phyloP scores from a whole-genome alignment of 2,329 filamentous ascomycete species.

The Ophiostoma sp. region DNA sequence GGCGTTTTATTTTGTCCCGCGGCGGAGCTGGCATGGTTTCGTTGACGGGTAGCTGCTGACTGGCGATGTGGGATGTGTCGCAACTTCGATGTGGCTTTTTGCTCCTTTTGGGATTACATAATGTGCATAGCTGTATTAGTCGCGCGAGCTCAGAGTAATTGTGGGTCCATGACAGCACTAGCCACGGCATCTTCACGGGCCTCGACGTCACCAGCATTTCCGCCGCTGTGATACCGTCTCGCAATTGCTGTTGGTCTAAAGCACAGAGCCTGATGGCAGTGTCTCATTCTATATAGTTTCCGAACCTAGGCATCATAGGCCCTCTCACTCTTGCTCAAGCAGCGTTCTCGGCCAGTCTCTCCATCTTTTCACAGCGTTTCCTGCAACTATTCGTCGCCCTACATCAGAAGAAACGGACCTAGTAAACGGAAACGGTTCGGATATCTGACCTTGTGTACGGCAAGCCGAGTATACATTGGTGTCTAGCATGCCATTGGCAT shows the following conservation, averaged over 20 bases:
- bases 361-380: background rate
- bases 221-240: background rate
- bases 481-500: no score
- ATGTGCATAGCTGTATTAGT: constrained; percentile 1
- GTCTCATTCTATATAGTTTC: background rate
- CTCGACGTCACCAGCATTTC: background rate
- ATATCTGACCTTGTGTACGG: no score
- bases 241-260: background rate
- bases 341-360: no score
- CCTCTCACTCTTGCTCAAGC: no score
- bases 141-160: background rate
- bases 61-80: background rate
- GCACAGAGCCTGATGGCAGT: no score
- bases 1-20: no score
- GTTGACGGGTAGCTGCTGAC: background rate
- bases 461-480: no score
- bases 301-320: background rate
- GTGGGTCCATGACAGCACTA: background rate
- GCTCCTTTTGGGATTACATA: background rate
- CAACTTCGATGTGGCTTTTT: constrained; percentile 6
- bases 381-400: background rate
- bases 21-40: no score
- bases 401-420: background rate
- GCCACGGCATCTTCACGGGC: background rate
- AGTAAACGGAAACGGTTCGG: no score